Percentiles rank a stretch among this genome's conserved stretches.
Conservation (phyloP, 2,329 filamentous ascomycete genomes). For the Aaosphaeria pasadenensis region DNA sequence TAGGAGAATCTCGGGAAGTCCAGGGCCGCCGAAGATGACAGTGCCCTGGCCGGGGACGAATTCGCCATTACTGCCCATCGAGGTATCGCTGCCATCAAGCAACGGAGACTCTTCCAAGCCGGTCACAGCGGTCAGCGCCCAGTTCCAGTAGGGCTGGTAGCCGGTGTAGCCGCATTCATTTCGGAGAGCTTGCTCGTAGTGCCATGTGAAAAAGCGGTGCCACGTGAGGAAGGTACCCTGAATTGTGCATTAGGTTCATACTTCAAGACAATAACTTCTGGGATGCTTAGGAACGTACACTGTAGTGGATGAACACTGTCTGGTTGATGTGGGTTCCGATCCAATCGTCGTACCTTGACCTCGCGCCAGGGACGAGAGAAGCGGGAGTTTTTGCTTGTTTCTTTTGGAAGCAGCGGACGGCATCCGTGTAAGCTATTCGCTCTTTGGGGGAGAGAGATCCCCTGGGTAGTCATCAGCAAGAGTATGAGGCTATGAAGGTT, state of each 20-base stretch:
- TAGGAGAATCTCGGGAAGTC: constrained; percentile 29
- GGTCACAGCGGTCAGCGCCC: constrained; percentile 47
- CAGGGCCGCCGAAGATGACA: constrained; percentile 11
- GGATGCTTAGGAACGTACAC: constrained; percentile 12
- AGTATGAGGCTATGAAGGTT: neutral
- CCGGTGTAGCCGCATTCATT: constrained; percentile 45
- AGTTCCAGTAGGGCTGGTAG: constrained; percentile 53
- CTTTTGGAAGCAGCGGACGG: constrained; percentile 31
- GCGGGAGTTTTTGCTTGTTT: constrained; percentile 19
- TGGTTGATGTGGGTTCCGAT: constrained; percentile 38
- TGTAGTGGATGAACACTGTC: constrained; percentile 30
- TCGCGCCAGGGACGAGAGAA: constrained; percentile 27
- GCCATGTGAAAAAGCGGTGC: constrained; percentile 43
- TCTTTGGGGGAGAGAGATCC: constrained; percentile 22
- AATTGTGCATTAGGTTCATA: neutral
- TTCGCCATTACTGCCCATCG: constrained; percentile 47
- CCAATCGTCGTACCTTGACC: constrained; percentile 36
- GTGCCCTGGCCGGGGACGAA: constrained; percentile 20
- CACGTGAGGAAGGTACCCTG: constrained; percentile 36
- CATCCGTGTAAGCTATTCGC: constrained; percentile 35
- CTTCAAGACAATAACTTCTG: neutral
- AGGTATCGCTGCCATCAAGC: constrained; percentile 56
- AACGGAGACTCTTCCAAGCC: constrained; percentile 48
- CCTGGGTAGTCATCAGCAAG: constrained; percentile 13
- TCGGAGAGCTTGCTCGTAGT: constrained; percentile 42